Base-by-base conservation (phyloP, 169 alveolate species). In the Plasmodium vivax region DNA sequence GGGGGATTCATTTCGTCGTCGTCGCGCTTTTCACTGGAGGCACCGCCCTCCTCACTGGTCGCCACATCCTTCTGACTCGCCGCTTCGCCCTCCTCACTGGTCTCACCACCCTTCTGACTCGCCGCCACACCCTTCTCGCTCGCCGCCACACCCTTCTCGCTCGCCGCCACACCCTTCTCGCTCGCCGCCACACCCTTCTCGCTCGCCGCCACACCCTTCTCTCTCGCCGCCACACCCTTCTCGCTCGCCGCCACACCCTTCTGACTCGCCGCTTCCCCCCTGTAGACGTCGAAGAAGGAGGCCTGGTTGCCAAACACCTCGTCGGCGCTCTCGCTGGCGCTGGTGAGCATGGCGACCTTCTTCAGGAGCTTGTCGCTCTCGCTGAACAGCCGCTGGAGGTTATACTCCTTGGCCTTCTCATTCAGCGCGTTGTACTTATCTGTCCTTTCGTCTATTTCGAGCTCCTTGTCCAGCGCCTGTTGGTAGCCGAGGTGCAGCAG, bases 181-280 rank as follows among this genome's bases (percentile, higher is more conserved):
- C 45, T 38, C 9, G 9, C n/a, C n/a, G n/a, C n/a, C n/a, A n/a
- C n/a, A n/a, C n/a, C n/a, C n/a, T n/a, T n/a, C n/a, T n/a, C n/a
- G n/a, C n/a, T n/a, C n/a, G 45, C 7, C 36, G 73, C 97, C 32
- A 47, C 79, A 43, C 91, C 96, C 82, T 92, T 90, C 96, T 92
- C 93, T 5, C 45, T 38, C 8, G 7, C 6, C 8, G 8, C 45
- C 2, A 3, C 72, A 0, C 27, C 72, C n/a, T 56, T 5, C 27
- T 16, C 7, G 27, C 27, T n/a, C 5, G 0, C 72, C n/a, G 27
- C 38, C 79, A 79, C 45, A 30, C 85, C 75, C 71, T 77, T 32
- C 85, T 34, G 56, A 36, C 56, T 41, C 80, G 92, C 16, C 41
- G 36, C 80, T 73, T 94, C 45, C 8, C 9, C 51, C 23, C 19